Evolutionary conservation across 352 stramenopile species (phyloP), one percentile per base, ranked within the genome.

Genomic region (Phytopythium litorale): DNA sequence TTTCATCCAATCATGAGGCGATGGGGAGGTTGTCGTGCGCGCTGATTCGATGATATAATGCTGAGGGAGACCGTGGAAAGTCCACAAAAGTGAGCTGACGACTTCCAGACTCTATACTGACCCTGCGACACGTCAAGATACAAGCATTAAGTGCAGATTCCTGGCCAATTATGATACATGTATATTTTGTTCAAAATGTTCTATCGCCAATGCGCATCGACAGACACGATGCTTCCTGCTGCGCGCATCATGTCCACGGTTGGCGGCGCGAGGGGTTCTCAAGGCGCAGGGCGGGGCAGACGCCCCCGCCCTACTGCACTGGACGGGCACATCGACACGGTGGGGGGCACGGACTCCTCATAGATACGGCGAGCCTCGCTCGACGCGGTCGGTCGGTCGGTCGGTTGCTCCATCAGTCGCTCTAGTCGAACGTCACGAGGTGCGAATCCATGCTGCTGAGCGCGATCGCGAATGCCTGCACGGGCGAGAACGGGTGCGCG

Each of bases 371-470:
- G 15, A 16, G 28, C 28, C 28, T 7, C 28, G 28, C 28, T 32
- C 28, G 28, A 32, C 28, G 28, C 28, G 28, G 28, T 32, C 28
- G 28, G 28, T 5, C 3, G 28, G 3, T 32, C 28, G 28, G 1
- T 32, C 28, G 3, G 28, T 32, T 4, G 13, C 25, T 7, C 25
- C 0, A 11, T 12, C 37, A 15, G 37, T 42, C 28, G 6, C 15
- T 69, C 69, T 86, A 94, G 75, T 94, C 85, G 50, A 94, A 94
- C 8, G 85, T 94, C 52, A 92, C 85, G 35, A 94, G 76, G 68
- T 94, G 82, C 55, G 85, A 94, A 70, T 94, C 85, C 85, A 94
- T 94, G 73, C 75, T 88, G 70, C 86, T 96, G 8, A 96, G 79
- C 38, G 83, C 82, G 63, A 96, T 93, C 15, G 84, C 86, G 57